Evolutionary conservation across 148 eudicot genomes (phyloP).

Genomic region (Mesembryanthemum crystallinum): DNA sequence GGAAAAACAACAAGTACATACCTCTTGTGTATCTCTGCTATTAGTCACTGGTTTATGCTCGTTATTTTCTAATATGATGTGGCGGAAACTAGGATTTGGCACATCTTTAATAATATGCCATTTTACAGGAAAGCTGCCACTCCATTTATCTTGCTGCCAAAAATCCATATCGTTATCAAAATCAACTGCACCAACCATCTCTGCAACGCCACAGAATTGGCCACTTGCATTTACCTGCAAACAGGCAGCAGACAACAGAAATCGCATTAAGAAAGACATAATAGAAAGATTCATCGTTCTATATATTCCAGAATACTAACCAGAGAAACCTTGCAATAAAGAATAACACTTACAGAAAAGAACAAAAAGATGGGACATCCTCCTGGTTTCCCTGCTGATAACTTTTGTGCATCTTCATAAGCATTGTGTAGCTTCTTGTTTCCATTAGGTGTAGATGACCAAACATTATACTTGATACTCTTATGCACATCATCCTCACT

Average conservation of each 20-base stretch:
- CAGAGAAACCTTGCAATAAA: neutral
- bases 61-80: slow-evolving; percentile 86
- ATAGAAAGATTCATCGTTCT: neutral
- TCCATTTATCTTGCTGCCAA: slow-evolving; percentile 99
- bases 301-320: neutral
- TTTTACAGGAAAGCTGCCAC: slow-evolving; percentile 94
- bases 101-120: slow-evolving; percentile 97
- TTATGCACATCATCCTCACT: slow-evolving; percentile 99
- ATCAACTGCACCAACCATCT: slow-evolving; percentile 89
- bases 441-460: slow-evolving; percentile 98
- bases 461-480: slow-evolving; percentile 89
- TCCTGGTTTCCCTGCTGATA: slow-evolving; percentile 61
- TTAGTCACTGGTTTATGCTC: slow-evolving; percentile 97
- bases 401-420: slow-evolving; percentile 79
- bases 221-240: slow-evolving; percentile 97
- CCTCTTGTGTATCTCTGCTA: slow-evolving; percentile 99
- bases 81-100: slow-evolving; percentile 77
- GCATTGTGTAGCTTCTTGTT: slow-evolving; percentile 85
- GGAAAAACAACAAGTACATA: slow-evolving; percentile 20
- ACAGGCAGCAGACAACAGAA: neutral
- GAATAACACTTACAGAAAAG: slow-evolving; percentile 65
- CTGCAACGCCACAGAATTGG: slow-evolving; percentile 97
- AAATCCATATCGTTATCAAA: slow-evolving; percentile 91
- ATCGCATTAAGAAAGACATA: neutral
- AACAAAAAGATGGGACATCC: slow-evolving; percentile 90